Conservation (phyloP, 2,329 filamentous ascomycete species). For the Coniochaeta pulveracea region DNA sequence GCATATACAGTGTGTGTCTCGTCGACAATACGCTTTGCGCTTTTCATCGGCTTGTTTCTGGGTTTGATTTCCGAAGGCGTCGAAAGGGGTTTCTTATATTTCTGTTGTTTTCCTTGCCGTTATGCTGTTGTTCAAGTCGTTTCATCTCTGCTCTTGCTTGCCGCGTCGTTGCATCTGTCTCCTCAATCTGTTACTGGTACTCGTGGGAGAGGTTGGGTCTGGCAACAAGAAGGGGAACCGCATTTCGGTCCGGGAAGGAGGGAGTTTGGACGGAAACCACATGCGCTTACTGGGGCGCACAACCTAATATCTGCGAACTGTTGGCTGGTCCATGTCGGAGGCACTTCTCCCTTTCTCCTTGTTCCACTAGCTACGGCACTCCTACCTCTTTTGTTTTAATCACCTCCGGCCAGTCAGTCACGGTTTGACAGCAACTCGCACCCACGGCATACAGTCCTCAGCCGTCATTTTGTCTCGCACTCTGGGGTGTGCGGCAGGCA, state of each 20-base stretch:
- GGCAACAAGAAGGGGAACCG: conserved; percentile 11
- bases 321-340: conserved; percentile 40
- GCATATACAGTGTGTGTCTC: conserved; percentile 31
- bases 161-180: conserved; percentile 18
- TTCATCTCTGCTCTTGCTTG: conserved; percentile 16
- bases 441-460: too few species aligned
- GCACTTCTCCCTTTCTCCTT: conserved; percentile 30
- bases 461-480: too few species aligned
- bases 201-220: conserved; percentile 29
- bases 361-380: conserved; percentile 35
- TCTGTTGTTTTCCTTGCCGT: conserved; percentile 17
- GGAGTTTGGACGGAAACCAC: conserved; percentile 17
- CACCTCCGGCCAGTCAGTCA: too few species aligned
- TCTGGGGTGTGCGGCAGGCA: too few species aligned
- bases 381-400: conserved; percentile 27
- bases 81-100: conserved; percentile 16
- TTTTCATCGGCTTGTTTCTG: conserved; percentile 6
- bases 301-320: conserved; percentile 33
- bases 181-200: conserved; percentile 31
- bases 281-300: conserved; percentile 19
- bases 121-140: conserved; percentile 11
- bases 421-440: too few species aligned
- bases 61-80: conserved; percentile 16
- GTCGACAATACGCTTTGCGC: conserved; percentile 19
- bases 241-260: conserved; percentile 21